Base-by-base conservation (phyloP, 2,329 filamentous ascomycete species). In the Cryphonectria parasitica region DNA sequence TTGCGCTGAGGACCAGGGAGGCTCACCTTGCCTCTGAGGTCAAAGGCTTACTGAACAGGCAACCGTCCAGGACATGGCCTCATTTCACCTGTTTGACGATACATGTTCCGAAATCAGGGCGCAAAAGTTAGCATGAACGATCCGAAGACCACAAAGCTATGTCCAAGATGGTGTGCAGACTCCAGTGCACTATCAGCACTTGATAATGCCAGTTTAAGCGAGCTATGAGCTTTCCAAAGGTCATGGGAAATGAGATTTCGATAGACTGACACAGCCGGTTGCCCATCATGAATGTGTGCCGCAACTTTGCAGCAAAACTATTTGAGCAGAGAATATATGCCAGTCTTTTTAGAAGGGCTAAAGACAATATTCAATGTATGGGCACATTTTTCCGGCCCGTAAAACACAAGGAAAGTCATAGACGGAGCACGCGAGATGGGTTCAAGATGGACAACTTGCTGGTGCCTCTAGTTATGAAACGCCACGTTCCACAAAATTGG, bases 11-110 rank as follows among this genome's bases (percentile, higher is more conserved):
- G 1, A 15, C 25, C n/a, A 28, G 15, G 3, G 52, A 28, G 25
- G 52, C 52, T 31, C 52, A 56, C 52, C 3, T 28, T 56, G 25
- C 25, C 52, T 28, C 4, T 15, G 25, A 22, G 54, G 54, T 25
- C 28, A 15, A 58, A 58, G 28, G 28, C 54, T 58, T 58, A 58
- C 54, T 34, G 54, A 58, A 58, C 25, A 58, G 54, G 54, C 54
- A 58, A 15, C 54, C 28, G 28, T 58, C 25, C 15, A 58, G 54
- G 13, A 17, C 6, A 58, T 2, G 13, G 54, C 28, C 13, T 31
- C 15, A 19, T 1, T 58, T 58, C 13, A 13, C 19, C 25, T 31
- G 6, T 17, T 34, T 58, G 54, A 34, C 34, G 19, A 17, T 15
- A 28, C 11, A 2, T 25, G 34, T 34, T 8, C 28, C 31, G 25